Conservation (phyloP, 225 moss, liverwort and hornwort genomes). For the Pseudoscleropodium purum region DNA sequence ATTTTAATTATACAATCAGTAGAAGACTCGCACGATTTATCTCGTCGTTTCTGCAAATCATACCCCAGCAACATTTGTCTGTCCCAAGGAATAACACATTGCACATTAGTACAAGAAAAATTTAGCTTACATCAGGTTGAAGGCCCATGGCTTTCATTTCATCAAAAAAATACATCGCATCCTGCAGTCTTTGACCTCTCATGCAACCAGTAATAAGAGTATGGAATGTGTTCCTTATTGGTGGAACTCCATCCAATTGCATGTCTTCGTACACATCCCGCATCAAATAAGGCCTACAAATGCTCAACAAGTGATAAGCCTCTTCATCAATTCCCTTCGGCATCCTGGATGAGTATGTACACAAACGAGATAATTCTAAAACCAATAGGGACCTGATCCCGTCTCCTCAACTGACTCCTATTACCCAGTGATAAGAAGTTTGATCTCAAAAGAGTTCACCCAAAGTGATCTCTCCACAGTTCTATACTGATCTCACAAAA, state of each 20-base stretch:
- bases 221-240: constrained; percentile 55
- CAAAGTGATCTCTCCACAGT: not conserved
- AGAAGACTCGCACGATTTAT: not conserved
- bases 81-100: not conserved
- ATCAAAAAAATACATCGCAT: constrained; percentile 72
- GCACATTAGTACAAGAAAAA: not conserved
- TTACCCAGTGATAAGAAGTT: not conserved
- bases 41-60: not conserved
- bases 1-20: not conserved
- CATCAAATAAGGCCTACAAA: constrained; percentile 40
- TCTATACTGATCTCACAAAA: not conserved
- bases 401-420: not conserved
- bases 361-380: not conserved
- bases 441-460: not conserved
- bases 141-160: constrained; percentile 92
- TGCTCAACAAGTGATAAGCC: not conserved
- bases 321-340: not conserved
- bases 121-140: constrained; percentile 56
- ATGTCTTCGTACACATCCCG: constrained; percentile 90
- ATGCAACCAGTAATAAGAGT: constrained; percentile 57
- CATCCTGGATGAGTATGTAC: not conserved
- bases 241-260: constrained; percentile 73
- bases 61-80: not conserved
- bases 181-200: constrained; percentile 56
- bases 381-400: not conserved